phyloP scores from a whole-genome alignment of 169 alveolate species.

The Plasmodium ovale region DNA sequence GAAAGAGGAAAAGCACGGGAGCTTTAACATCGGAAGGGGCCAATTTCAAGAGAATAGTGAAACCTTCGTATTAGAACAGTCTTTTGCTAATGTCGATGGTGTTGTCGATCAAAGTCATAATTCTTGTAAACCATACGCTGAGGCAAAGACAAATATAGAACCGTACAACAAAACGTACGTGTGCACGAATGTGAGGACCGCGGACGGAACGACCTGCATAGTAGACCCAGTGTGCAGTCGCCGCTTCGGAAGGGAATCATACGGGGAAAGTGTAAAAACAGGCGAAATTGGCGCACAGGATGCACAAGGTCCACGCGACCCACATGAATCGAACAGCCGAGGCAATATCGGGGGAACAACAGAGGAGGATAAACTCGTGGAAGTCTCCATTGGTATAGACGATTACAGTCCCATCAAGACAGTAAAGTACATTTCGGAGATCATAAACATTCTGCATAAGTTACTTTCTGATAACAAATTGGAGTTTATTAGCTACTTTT shows the following conservation, averaged over 20 bases:
- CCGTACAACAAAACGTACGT: constrained; percentile 20
- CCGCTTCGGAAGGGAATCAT: not conserved
- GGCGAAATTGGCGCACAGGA: not conserved
- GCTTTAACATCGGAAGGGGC: not conserved
- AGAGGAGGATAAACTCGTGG: constrained; percentile 5
- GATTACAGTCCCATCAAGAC: constrained; percentile 72
- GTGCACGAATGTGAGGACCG: not conserved
- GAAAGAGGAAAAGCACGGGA: not conserved
- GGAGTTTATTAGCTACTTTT: constrained; percentile 66
- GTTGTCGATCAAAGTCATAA: not conserved
- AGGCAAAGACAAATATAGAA: not conserved
- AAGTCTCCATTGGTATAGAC: constrained; percentile 32
- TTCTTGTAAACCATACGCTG: not conserved
- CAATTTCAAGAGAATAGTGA: not conserved
- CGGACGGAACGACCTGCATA: not conserved
- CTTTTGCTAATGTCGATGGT: not conserved
- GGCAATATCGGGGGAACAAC: not conserved
- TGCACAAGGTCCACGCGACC: not conserved
- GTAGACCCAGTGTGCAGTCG: not conserved
- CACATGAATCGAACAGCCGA: not conserved
- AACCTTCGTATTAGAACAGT: not conserved
- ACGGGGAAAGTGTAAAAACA: not conserved
- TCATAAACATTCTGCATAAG: constrained; percentile 59
- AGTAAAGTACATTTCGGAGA: constrained; percentile 63
- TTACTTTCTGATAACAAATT: constrained; percentile 61